Conservation (phyloP, 441 rosid species). For the Corymbia citriodora region DNA sequence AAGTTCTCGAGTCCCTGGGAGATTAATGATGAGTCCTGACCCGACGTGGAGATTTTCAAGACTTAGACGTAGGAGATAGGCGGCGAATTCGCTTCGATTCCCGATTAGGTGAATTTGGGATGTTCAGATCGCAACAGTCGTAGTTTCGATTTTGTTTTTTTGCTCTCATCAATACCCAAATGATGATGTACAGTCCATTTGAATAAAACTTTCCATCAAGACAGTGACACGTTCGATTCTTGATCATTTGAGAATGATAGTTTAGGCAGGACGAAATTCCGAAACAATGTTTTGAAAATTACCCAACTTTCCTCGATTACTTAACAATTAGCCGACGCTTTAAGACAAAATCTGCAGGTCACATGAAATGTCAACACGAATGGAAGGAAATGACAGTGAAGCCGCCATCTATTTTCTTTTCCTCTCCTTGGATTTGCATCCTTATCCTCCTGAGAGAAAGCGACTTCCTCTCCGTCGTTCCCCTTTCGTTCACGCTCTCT, state of each 20-base stretch:
- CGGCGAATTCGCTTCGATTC: background rate
- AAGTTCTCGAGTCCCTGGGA: no score
- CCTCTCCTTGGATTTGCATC: background rate
- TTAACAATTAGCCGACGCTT: background rate
- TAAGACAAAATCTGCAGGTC: background rate
- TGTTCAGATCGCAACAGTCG: background rate
- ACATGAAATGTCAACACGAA: background rate
- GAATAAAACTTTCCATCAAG: background rate
- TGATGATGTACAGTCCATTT: background rate
- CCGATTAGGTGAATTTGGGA: background rate
- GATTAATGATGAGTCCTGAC: background rate
- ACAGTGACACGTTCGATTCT: background rate
- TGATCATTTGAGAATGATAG: background rate
- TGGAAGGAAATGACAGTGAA: background rate
- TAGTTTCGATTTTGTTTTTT: background rate
- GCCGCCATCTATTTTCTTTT: background rate
- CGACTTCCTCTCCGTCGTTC: background rate
- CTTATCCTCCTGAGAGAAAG: background rate
- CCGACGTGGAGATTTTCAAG: background rate
- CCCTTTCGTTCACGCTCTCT: background rate
- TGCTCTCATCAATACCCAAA: background rate
- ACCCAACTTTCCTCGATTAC: background rate
- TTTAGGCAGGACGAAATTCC: background rate
- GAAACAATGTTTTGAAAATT: background rate
- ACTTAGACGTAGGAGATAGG: background rate